A percentile compares a stretch with the other conserved stretches of the same genome.
Conservation (phyloP, 495 filamentous ascomycete species). For the Xylaria palmicola region DNA sequence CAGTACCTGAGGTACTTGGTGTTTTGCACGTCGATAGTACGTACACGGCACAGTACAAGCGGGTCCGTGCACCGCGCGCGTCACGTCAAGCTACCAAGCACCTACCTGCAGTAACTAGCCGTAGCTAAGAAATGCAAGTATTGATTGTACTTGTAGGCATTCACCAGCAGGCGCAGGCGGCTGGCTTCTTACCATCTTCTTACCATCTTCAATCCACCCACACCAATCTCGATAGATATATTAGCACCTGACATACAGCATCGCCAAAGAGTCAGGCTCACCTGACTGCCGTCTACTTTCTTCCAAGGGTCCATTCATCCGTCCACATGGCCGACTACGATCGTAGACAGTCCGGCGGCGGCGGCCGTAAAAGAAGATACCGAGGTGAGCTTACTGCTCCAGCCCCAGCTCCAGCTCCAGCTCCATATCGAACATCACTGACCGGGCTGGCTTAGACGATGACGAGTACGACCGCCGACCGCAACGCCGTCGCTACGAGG, state of each 20-base stretch:
- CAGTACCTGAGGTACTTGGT: not conserved
- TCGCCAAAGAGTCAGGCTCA: conserved; percentile 6
- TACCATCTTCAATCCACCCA: too few relatives aligned
- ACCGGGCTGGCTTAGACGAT: conserved; percentile 44
- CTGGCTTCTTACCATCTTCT: too few relatives aligned
- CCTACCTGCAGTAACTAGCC: too few relatives aligned
- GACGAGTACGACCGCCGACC: conserved; percentile 70
- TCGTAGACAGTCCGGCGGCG: conserved; percentile 54
- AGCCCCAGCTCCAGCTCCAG: not conserved
- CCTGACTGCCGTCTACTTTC: conserved; percentile 4
- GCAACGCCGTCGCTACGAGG: conserved; percentile 77
- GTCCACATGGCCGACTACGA: conserved; percentile 72
- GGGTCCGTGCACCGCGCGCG: conserved; percentile 16
- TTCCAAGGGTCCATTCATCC: not conserved
- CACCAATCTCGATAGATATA: too few relatives aligned
- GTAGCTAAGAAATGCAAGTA: too few relatives aligned
- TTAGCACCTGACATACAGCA: too few relatives aligned
- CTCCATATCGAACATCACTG: conserved; percentile 32
- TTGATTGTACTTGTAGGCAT: too few relatives aligned
- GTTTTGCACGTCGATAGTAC: not conserved
- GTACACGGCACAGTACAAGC: too few relatives aligned
- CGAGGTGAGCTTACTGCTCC: conserved; percentile 44
- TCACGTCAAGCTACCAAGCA: conserved; percentile 14
- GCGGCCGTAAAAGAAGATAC: conserved; percentile 61
- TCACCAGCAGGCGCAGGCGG: too few relatives aligned